Percentiles rank a stretch among this genome's conserved stretches.
These are phyloP conservation scores for Hanseniaspora nectarophila DNA, from an alignment of 805 yeast species.

Conservation along the genomic window DNA sequence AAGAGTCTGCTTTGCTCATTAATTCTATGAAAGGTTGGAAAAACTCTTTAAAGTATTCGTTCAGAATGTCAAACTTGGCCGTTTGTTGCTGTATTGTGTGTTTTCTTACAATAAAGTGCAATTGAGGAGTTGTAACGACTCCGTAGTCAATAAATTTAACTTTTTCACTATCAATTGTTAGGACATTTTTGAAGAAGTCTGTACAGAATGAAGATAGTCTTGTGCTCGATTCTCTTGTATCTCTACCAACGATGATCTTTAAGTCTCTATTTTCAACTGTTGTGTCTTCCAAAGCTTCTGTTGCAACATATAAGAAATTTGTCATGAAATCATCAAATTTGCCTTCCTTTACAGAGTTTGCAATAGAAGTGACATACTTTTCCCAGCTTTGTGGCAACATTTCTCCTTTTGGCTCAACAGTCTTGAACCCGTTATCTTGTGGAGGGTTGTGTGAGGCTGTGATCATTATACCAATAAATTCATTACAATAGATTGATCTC, in stretches of 20 bases:
- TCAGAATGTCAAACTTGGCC: slow-evolving; percentile 17
- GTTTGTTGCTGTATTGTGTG: slow-evolving; percentile 19
- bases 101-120: slow-evolving; percentile 54
- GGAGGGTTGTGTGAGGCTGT: slow-evolving; percentile 96
- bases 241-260: slow-evolving; percentile 65
- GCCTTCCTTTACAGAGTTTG: slow-evolving; percentile 44
- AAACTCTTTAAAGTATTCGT: slow-evolving; percentile 49
- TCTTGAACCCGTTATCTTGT: slow-evolving; percentile 77
- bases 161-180: slow-evolving; percentile 45
- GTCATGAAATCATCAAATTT: slow-evolving; percentile 18
- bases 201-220: slow-evolving; percentile 17
- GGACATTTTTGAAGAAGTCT: slow-evolving; percentile 39
- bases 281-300: slow-evolving; percentile 22
- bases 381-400: slow-evolving; percentile 87
- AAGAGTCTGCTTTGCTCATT: slow-evolving; percentile 17
- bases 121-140: slow-evolving; percentile 81
- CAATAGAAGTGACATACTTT: slow-evolving; percentile 60
- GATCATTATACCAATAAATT: slow-evolving; percentile 87
- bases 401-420: slow-evolving; percentile 87
- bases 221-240: slow-evolving; percentile 79
- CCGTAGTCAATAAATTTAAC: slow-evolving; percentile 46
- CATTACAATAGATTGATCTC: slow-evolving; percentile 59
- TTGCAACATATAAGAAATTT: slow-evolving; percentile 6
- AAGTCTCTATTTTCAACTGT: slow-evolving; percentile 27
- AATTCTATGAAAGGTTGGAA: slow-evolving; percentile 26